Evolutionary conservation across 2,329 filamentous ascomycete genomes (phyloP), one percentile per base, ranked within the genome.

Genomic region (Colletotrichum liaoningense): DNA sequence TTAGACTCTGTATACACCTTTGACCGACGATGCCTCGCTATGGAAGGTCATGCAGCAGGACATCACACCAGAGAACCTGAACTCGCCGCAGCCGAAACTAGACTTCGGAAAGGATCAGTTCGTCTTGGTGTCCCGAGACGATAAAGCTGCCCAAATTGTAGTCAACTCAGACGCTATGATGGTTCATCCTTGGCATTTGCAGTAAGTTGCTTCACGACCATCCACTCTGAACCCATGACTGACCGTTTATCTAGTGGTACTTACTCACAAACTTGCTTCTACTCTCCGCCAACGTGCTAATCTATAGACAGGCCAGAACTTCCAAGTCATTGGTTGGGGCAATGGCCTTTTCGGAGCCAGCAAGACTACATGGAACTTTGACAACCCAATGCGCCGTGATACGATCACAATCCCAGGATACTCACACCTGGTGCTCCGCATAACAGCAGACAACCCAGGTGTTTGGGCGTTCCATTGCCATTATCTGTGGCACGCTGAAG

Each of bases 391-490:
- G 4, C 78, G 82, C 6, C 78, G 83, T 19, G 83, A 85, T 38
- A 88, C 88, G 2, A 82, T 88, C 5, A 88, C 87, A 0, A 83
- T 88, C 0, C 87, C 89, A 75, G 86, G 85, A 0, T 90, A 87
- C 63, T 88, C 87, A 1, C 90, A 88, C 87, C 81, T 86, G 1
- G 77, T 89, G 9, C 79, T 91, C 7, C 82, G 89, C 65, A 85
- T 91, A 11, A 81, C 88, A 1, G 84, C 89, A 0, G 88, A 91
- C 74, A 91, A 91, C 76, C 86, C 89, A 0, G 89, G 89, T 1
- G 76, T 89, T 0, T 91, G 89, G 89, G 84, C 87, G 0, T 85
- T 91, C 38, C 89, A 91, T 77, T 91, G 89, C 75, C 89, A 91
- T 74, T 86, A 90, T 69, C 82, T 84, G 0, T 91, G 89, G 89